phyloP scores from a whole-genome alignment of 2,329 filamentous ascomycete species.

The Beauveria australis region DNA sequence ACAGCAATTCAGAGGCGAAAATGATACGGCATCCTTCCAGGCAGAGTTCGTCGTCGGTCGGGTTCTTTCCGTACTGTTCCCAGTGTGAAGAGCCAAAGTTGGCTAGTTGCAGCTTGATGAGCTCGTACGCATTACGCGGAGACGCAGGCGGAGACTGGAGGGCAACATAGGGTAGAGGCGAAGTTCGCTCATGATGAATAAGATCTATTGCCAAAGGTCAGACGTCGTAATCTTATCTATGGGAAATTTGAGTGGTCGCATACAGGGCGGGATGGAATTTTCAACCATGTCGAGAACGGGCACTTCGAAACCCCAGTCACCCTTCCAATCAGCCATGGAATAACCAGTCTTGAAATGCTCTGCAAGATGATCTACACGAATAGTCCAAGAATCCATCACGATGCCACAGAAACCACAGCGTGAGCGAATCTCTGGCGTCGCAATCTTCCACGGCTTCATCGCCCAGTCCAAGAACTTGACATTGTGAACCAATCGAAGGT shows the following conservation, averaged over 20 bases:
- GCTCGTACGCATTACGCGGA: constrained; percentile 51
- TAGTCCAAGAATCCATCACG: constrained; percentile 53
- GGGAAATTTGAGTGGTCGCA: constrained; percentile 31
- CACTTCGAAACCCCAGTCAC: constrained; percentile 59
- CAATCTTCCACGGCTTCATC: constrained; percentile 56
- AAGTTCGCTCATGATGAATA: constrained; percentile 54
- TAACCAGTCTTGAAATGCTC: constrained; percentile 60
- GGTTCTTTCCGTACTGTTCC: constrained; percentile 31
- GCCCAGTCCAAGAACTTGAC: constrained; percentile 55
- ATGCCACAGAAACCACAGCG: constrained; percentile 59
- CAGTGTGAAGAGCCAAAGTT: constrained; percentile 40
- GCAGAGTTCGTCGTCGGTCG: constrained; percentile 46
- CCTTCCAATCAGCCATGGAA: constrained; percentile 62
- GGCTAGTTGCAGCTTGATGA: constrained; percentile 50
- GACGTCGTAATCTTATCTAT: constrained; percentile 29
- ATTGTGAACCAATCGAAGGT: constrained; percentile 53
- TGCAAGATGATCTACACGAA: constrained; percentile 55
- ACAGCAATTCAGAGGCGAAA: constrained; percentile 43
- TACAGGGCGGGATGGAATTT: constrained; percentile 59
- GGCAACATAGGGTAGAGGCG: constrained; percentile 45
- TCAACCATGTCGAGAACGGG: constrained; percentile 55
- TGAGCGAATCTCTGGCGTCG: constrained; percentile 52
- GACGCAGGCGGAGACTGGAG: constrained; percentile 34
- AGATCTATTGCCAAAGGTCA: constrained; percentile 46
- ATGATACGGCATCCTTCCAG: constrained; percentile 53